Evolutionary conservation across 306 rosid species (phyloP).

Genomic region (Adenanthera pavonina): DNA sequence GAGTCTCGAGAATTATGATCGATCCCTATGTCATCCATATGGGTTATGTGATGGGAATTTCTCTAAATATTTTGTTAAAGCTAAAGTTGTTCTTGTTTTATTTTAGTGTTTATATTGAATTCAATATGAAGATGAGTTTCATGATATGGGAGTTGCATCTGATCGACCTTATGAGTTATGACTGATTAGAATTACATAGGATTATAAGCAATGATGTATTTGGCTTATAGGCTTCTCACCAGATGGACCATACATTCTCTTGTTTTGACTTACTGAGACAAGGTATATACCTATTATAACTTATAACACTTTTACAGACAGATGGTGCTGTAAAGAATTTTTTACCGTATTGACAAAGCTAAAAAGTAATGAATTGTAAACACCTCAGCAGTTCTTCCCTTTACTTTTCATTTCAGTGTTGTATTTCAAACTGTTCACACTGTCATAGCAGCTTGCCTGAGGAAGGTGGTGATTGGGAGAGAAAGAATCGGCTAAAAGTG

Average conservation of each 20-base stretch:
- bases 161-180: background rate
- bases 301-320: background rate
- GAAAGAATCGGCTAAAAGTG: slow-evolving; percentile 94
- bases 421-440: slow-evolving; percentile 43
- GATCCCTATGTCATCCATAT: background rate
- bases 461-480: slow-evolving; percentile 99
- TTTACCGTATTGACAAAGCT: slow-evolving; percentile 74
- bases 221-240: background rate
- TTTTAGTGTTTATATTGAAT: background rate
- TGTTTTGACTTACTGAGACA: slow-evolving; percentile 49
- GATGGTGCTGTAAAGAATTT: slow-evolving; percentile 29
- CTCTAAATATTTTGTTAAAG: background rate
- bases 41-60: background rate
- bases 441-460: slow-evolving; percentile 79
- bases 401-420: slow-evolving; percentile 14
- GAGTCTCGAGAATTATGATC: background rate
- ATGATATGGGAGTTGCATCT: background rate
- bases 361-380: slow-evolving; percentile 55
- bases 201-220: background rate
- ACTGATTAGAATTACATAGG: background rate
- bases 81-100: background rate
- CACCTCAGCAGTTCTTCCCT: slow-evolving; percentile 4
- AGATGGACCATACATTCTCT: background rate
- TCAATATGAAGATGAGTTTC: background rate
- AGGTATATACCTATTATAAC: slow-evolving; percentile 55